Evolutionary conservation across 495 filamentous ascomycete genomes (phyloP).

Genomic region (Xeromyces bisporus): DNA sequence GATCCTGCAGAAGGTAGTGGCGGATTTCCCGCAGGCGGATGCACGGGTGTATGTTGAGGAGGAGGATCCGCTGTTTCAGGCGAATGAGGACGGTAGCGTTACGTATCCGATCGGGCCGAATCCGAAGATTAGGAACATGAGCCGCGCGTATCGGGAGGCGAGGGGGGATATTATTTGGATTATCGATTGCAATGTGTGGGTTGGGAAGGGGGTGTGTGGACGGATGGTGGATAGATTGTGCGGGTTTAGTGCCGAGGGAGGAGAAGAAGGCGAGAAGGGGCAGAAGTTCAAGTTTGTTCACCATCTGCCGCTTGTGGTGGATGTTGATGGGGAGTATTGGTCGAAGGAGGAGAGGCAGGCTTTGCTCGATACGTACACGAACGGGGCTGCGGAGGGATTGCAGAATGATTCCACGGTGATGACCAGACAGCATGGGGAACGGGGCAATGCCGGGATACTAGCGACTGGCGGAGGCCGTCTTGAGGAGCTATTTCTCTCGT

Average conservation of each 20-base stretch:
- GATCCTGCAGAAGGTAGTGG: slow-evolving; percentile 49
- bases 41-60: slow-evolving; percentile 66
- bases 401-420: neutral
- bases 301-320: slow-evolving; percentile 75
- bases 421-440: neutral
- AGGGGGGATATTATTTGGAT: slow-evolving; percentile 89
- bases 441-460: slow-evolving; percentile 11
- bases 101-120: slow-evolving; percentile 68
- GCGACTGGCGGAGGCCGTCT: slow-evolving; percentile 58
- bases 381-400: neutral
- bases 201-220: slow-evolving; percentile 57
- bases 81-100: slow-evolving; percentile 18
- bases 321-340: slow-evolving; percentile 33
- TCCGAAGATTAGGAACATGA: slow-evolving; percentile 96
- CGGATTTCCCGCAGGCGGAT: slow-evolving; percentile 57
- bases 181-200: slow-evolving; percentile 93
- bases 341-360: slow-evolving; percentile 24
- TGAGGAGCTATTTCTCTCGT: slow-evolving; percentile 87
- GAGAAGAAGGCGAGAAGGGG: too few relatives aligned
- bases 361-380: slow-evolving; percentile 16
- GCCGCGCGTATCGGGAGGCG: slow-evolving; percentile 84
- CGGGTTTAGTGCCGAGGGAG: slow-evolving; percentile 42
- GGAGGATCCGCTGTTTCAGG: slow-evolving; percentile 59
- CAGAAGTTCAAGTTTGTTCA: slow-evolving; percentile 87
- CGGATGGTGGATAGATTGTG: slow-evolving; percentile 77